These are phyloP conservation scores for Noccaea bulbosa DNA, from an alignment of 345 rosid genomes.

Conservation along the genomic window DNA sequence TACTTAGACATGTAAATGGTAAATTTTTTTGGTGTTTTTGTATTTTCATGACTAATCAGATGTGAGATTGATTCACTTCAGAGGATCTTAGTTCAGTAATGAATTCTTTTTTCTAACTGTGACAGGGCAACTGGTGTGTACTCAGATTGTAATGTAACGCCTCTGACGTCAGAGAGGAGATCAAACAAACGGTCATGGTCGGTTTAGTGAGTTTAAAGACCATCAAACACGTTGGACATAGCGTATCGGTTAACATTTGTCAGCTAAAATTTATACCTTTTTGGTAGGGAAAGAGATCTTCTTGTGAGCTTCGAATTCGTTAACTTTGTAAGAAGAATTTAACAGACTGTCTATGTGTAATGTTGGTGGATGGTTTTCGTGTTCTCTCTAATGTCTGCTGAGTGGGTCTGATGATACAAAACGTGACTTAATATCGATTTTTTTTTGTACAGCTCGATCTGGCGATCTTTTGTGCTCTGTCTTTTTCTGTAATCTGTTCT, in stretches of 20 bases:
- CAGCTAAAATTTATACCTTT: slow-evolving; percentile 12
- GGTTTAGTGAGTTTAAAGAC: slow-evolving; percentile 21
- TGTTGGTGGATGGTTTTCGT: slow-evolving; percentile 29
- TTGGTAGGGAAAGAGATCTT: slow-evolving; percentile 1
- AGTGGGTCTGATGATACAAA: slow-evolving; percentile 30
- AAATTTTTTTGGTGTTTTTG: too few relatives aligned
- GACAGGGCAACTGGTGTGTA: slow-evolving; percentile 57
- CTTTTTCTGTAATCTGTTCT: slow-evolving; percentile 21
- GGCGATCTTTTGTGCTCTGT: slow-evolving; percentile 35
- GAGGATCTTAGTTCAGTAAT: slow-evolving; percentile 8
- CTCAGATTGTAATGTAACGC: slow-evolving; percentile 35
- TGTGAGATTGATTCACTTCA: slow-evolving; percentile 84
- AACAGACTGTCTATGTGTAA: slow-evolving; percentile 26
- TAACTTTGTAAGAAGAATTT: slow-evolving; percentile 4
- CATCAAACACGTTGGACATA: slow-evolving; percentile 17
- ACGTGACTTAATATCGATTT: slow-evolving; percentile 18
- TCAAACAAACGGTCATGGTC: slow-evolving; percentile 23
- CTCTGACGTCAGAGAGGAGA: slow-evolving; percentile 18
- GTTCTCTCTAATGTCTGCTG: slow-evolving; percentile 14
- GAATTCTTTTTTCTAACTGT: slow-evolving; percentile 26
- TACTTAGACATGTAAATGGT: slow-evolving; percentile 6
- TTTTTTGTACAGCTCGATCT: slow-evolving; percentile 30
- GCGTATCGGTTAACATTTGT: slow-evolving; percentile 10
- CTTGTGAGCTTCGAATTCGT: slow-evolving; percentile 6
- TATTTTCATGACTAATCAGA: slow-evolving; percentile 49